phyloP scores from a whole-genome alignment of 2,329 filamentous ascomycete genomes.

The Aspergillus vadensis region DNA sequence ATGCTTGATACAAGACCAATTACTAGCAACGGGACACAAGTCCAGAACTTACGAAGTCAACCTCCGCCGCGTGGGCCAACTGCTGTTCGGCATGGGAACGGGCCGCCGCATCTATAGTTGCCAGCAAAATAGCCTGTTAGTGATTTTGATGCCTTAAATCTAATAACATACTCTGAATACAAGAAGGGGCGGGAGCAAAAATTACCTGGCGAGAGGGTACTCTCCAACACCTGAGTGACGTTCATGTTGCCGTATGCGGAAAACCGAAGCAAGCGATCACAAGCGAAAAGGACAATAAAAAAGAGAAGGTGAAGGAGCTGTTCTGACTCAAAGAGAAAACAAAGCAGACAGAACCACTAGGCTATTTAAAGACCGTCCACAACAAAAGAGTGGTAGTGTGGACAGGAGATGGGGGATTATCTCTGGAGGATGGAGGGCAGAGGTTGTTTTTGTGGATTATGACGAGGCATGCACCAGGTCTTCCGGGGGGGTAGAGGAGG shows the following conservation, averaged over 20 bases:
- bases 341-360: conserved; percentile 11
- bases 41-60: conserved; percentile 78
- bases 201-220: conserved; percentile 90
- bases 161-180: not conserved
- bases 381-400: conserved; percentile 28
- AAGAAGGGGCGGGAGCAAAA: conserved; percentile 33
- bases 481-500: conserved; percentile 29
- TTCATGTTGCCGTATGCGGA: conserved; percentile 67
- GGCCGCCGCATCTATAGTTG: conserved; percentile 73
- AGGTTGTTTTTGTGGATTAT: conserved; percentile 45
- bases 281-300: conserved; percentile 23
- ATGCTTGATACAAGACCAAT: conserved; percentile 11
- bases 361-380: conserved; percentile 21
- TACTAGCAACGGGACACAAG: conserved; percentile 35
- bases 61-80: conserved; percentile 86
- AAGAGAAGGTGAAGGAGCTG: conserved; percentile 24
- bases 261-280: conserved; percentile 23
- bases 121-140: conserved; percentile 35
- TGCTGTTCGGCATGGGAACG: conserved; percentile 93
- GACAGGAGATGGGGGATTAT: conserved; percentile 16
- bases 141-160: conserved; percentile 14
- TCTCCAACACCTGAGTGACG: conserved; percentile 96
- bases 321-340: conserved; percentile 21
- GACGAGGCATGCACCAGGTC: conserved; percentile 42
- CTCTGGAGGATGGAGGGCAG: conserved; percentile 30